Base-by-base conservation (phyloP, 257 asterid genomes). In the Solanum ahanhuiri region DNA sequence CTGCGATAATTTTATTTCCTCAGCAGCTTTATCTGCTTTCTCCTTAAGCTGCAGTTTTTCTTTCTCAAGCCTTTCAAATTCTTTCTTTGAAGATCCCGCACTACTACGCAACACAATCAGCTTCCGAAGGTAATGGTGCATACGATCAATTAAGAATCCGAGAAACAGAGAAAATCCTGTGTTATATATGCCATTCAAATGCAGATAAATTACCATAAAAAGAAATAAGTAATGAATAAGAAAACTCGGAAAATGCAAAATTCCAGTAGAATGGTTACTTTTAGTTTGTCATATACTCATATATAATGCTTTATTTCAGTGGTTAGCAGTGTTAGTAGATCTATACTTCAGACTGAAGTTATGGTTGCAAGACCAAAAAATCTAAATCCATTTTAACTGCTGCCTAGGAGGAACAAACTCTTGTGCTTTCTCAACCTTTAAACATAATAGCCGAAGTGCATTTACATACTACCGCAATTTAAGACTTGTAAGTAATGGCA, bases 151-250 rank as follows among this genome's bases (percentile, higher is more conserved):
- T 84, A 96, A 73, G 81, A 96, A 95, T 35, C 98, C 97, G 23
- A 94, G 98, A 86, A 93, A 96, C 86, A 96, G 92, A 71, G 94
- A 92, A 87, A 95, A 94, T n/a, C 95, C 99, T 95, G 89, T 88
- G 86, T 83, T 43, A 81, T 88, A 45, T 14, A 43, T 45, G 84
- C n/a, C 84, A 45, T 45, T 79, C 28, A 79, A 48, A 4, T 79
- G 25, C 41, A 79, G 66, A 45, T 79, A 25, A 76, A 45, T 79
- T 79, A 45, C 11, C 64, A 43, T 14, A 43, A 7, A 77, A 41
- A 6, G 37, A 43, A 25, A 43, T 14, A 8, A 77, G n/a, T 25
- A 77, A 43, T 77, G 54, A 41, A 43, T 23, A 76, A 14, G 54
- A 12, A 25, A 15, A 77, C n/a, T 9, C 41, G 5, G n/a, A 45